Evolutionary conservation across 1,284 basidiomycete genomes (phyloP).

Genomic region (Neonothopanus nambi): DNA sequence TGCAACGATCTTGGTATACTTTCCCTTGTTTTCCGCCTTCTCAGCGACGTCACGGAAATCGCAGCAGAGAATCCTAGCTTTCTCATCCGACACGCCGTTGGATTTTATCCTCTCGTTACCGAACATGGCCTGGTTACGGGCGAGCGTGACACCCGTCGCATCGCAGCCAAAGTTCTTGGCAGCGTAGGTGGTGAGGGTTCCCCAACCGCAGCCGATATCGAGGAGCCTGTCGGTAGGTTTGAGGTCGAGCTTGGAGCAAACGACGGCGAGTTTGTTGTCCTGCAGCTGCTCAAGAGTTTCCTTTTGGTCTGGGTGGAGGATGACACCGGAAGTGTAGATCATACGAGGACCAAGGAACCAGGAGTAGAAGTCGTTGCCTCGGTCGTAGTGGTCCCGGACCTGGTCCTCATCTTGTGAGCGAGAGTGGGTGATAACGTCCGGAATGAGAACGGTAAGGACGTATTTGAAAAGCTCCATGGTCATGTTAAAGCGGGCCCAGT

Average conservation of each 20-base stretch:
- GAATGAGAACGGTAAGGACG: conserved; percentile 86
- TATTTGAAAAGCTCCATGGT: conserved; percentile 93
- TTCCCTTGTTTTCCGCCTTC: conserved; percentile 78
- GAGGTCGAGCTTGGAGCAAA: conserved; percentile 47
- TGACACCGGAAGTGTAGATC: conserved; percentile 96
- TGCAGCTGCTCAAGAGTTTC: conserved; percentile 96
- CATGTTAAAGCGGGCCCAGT: conserved; percentile 91
- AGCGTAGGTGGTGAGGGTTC: conserved; percentile 92
- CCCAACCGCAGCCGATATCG: conserved; percentile 98
- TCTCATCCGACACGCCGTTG: conserved; percentile 75
- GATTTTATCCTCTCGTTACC: conserved; percentile 86
- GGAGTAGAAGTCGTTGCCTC: conserved; percentile 92
- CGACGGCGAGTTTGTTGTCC: conserved; percentile 86
- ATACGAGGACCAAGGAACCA: conserved; percentile 97
- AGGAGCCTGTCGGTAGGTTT: conserved; percentile 83
- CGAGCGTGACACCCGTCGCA: conserved; percentile 94
- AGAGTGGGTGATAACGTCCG: conserved; percentile 92
- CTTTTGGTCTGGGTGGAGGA: conserved; percentile 71
- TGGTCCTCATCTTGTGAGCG: conserved; percentile 93
- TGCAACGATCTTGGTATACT: conserved; percentile 93
- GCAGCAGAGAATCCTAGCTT: conserved; percentile 90
- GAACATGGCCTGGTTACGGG: conserved; percentile 89
- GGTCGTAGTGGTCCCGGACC: conserved; percentile 96
- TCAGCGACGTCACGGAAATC: conserved; percentile 94
- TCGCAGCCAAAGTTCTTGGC: conserved; percentile 97